Base-by-base conservation (phyloP, 2,329 filamentous ascomycete genomes). In the Ophiocordyceps camponoti-saundersi region DNA sequence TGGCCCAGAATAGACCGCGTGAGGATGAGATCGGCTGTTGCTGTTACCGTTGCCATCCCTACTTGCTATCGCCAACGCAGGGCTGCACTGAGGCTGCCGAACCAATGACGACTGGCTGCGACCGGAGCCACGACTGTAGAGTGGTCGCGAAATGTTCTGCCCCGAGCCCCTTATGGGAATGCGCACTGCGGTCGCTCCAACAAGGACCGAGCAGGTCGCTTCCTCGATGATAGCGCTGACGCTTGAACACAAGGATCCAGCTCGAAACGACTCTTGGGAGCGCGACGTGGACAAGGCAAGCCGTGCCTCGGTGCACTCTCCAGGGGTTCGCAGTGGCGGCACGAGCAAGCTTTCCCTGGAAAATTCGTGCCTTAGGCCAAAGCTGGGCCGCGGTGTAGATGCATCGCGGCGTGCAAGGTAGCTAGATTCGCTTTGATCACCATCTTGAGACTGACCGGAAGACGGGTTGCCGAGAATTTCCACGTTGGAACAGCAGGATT, bases 291-390 rank as follows among this genome's bases (percentile, higher is more conserved):
- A 67, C 50, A 72, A 67, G 4, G 66, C 68, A 26, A 73, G 61
- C 21, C 61, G 65, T 44, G 79, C 73, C 43, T 63, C 64, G 2
- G 72, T 72, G 22, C 60, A 62, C 51, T 66, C 65, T 54, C 65
- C 68, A 46, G 60, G 60, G 10, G 73, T 68, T 43, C 67, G 65
- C 18, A 81, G 60, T 0, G 77, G 76, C 10, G 73, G 65, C 15
- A 80, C 73, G 13, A 75, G 55, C 29, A 81, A 63, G 51, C 76
- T 80, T 54, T 80, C 77, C 51, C 75, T 75, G 0, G 78, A 80
- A 55, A 73, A 80, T 47, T 69, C 67, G 20, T 63, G 61, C 6
- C 64, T 65, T 1, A 60, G 50, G 10, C 52, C 52, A 30, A 55
- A 52, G 26, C 45, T 54, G 47, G 62, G 67, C 65, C 29, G 60